These are phyloP conservation scores for Stephania japonica DNA, from an alignment of 164 flowering plant species.

Conservation along the genomic window DNA sequence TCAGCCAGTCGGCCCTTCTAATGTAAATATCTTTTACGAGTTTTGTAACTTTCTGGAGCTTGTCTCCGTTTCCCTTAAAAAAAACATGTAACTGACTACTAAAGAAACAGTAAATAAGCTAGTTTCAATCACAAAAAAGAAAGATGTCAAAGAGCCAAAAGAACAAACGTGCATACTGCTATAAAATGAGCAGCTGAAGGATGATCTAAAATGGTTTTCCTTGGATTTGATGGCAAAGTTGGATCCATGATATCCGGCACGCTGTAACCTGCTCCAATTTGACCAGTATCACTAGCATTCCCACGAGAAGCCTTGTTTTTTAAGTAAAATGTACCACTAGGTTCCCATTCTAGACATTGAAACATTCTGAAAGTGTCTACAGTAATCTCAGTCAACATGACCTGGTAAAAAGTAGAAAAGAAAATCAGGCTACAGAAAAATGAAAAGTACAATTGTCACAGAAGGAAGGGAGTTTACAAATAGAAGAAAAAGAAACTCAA, in stretches of 20 bases:
- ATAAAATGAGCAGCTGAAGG: slow-evolving; percentile 69
- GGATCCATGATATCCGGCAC: slow-evolving; percentile 48
- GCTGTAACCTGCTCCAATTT: slow-evolving; percentile 36
- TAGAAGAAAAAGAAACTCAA: neutral
- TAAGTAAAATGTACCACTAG: slow-evolving; percentile 70
- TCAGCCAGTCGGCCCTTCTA: too few species aligned
- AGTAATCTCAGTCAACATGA: slow-evolving; percentile 83
- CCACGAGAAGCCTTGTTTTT: slow-evolving; percentile 22
- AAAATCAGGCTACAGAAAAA: neutral
- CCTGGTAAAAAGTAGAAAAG: slow-evolving; percentile 36
- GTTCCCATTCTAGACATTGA: slow-evolving; percentile 95
- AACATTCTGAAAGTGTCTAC: slow-evolving; percentile 85
- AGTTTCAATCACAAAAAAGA: too few species aligned
- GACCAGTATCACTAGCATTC: slow-evolving; percentile 28
- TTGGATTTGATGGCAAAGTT: slow-evolving; percentile 74
- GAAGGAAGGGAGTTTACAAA: neutral
- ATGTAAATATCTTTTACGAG: too few species aligned
- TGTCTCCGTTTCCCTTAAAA: too few species aligned
- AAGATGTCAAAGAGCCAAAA: neutral
- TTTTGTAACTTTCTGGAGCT: too few species aligned
- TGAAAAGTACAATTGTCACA: neutral
- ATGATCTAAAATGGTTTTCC: slow-evolving; percentile 69
- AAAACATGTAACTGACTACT: neutral
- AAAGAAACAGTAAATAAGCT: neutral
- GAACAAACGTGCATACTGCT: slow-evolving; percentile 53